Percentiles rank a stretch among this genome's conserved stretches.
Evolutionary conservation across 148 eudicot genomes (phyloP).

Genomic region (Silene conica): DNA sequence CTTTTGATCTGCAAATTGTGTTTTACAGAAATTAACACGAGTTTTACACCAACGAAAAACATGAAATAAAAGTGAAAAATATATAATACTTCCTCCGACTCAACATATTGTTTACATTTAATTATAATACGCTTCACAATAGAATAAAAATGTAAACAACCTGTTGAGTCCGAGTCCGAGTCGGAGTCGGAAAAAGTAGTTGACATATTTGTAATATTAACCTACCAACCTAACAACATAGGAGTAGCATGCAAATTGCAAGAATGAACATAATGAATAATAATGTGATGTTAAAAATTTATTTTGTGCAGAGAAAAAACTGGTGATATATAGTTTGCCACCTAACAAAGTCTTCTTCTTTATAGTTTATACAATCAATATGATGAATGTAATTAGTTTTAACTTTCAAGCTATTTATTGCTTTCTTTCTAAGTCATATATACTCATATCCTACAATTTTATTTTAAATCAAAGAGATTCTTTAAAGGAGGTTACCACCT

Average conservation of each 20-base stretch:
- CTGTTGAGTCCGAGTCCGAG: too few relatives aligned
- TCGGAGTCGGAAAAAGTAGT: too few relatives aligned
- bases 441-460: conserved; percentile 10
- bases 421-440: conserved; percentile 18
- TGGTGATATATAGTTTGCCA: conserved; percentile 14
- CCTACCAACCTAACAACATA: conserved; percentile 13
- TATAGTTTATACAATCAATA: neutral
- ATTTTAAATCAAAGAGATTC: conserved; percentile 11
- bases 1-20: conserved; percentile 24
- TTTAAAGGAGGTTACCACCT: conserved; percentile 17
- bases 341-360: conserved; percentile 12
- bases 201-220: neutral
- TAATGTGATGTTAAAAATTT: neutral
- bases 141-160: too few relatives aligned
- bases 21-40: neutral
- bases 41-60: too few relatives aligned
- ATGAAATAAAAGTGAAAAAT: too few relatives aligned
- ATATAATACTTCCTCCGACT: too few relatives aligned
- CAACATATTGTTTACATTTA: too few relatives aligned
- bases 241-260: conserved; percentile 9
- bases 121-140: too few relatives aligned
- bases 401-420: conserved; percentile 18
- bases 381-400: neutral
- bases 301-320: conserved; percentile 8
- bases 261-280: conserved; percentile 10